These are phyloP conservation scores for Suillus paluster DNA, from an alignment of 768 basidiomycete species.

Conservation along the genomic window DNA sequence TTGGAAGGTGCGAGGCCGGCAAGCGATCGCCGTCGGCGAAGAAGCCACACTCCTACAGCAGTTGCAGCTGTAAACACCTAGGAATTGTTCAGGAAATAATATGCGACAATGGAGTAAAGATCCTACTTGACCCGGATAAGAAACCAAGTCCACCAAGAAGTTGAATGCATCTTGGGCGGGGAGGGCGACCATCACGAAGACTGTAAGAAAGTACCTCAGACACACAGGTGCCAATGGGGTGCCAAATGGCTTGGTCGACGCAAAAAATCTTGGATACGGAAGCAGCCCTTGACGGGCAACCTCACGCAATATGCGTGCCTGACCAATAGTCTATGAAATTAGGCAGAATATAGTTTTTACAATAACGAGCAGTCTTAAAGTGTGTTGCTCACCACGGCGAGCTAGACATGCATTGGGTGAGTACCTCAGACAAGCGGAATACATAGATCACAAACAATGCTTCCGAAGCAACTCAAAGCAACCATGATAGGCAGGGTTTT, in stretches of 20 bases:
- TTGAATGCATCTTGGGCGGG: conserved; percentile 49
- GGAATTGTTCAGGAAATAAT: neutral
- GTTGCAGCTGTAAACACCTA: conserved; percentile 28
- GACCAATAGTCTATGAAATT: conserved; percentile 38
- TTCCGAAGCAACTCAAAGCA: conserved; percentile 46
- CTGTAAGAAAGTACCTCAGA: conserved; percentile 44
- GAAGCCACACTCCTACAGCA: conserved; percentile 36
- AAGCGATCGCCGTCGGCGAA: conserved; percentile 28
- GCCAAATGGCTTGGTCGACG: conserved; percentile 51
- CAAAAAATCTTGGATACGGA: conserved; percentile 51
- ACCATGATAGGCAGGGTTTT: conserved; percentile 43
- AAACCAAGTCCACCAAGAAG: conserved; percentile 46
- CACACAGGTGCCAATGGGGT: conserved; percentile 49
- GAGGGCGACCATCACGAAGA: conserved; percentile 46
- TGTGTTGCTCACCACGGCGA: conserved; percentile 2
- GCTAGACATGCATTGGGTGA: neutral
- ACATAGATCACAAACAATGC: conserved; percentile 32
- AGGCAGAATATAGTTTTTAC: neutral
- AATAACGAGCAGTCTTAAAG: neutral
- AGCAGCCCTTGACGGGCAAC: conserved; percentile 57
- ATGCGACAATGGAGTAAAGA: conserved; percentile 9
- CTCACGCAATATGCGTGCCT: conserved; percentile 53
- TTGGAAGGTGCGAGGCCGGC: conserved; percentile 24
- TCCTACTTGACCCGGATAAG: conserved; percentile 42
- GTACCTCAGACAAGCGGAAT: neutral